A percentile compares a stretch with the other conserved stretches of the same genome.
phyloP scores from a whole-genome alignment of 805 yeast species.

The Yamadazyma paraphyllophila region DNA sequence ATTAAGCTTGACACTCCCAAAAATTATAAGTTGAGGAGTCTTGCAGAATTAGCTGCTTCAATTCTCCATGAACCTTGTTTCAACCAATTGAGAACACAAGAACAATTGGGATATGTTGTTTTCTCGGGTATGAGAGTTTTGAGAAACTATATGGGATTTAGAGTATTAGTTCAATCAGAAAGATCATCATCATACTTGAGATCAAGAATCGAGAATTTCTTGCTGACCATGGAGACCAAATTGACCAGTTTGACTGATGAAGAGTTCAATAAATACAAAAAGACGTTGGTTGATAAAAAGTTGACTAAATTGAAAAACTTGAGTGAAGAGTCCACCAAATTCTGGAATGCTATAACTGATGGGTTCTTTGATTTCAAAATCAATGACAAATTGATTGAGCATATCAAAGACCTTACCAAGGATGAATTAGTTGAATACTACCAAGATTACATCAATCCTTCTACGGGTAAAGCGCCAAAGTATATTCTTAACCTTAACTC shows the following conservation, averaged over 20 bases:
- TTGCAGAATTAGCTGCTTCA: conserved; percentile 67
- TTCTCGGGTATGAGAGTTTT: conserved; percentile 70
- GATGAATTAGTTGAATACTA: conserved; percentile 58
- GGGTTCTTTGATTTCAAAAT: conserved; percentile 78
- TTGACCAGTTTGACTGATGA: conserved; percentile 53
- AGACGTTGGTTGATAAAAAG: conserved; percentile 64
- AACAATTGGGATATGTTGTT: conserved; percentile 93
- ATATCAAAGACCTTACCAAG: conserved; percentile 53
- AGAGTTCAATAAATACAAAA: conserved; percentile 67
- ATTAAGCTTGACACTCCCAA: conserved; percentile 58
- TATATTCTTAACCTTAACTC: conserved; percentile 49
- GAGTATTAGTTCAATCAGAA: conserved; percentile 83
- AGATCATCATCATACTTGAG: conserved; percentile 71
- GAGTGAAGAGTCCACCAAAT: conserved; percentile 67
- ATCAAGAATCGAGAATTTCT: conserved; percentile 69
- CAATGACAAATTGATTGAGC: conserved; percentile 54
- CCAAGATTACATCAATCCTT: conserved; percentile 32
- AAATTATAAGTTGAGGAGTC: conserved; percentile 36
- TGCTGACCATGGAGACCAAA: conserved; percentile 45
- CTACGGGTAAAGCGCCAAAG: conserved; percentile 30
- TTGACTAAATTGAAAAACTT: conserved; percentile 73
- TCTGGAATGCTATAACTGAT: conserved; percentile 63
- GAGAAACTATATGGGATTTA: conserved; percentile 69
- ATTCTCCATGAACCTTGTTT: conserved; percentile 85
- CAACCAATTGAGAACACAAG: conserved; percentile 85